Evolutionary conservation across 2,329 filamentous ascomycete genomes (phyloP).

Genomic region (Pochonia chlamydosporia): DNA sequence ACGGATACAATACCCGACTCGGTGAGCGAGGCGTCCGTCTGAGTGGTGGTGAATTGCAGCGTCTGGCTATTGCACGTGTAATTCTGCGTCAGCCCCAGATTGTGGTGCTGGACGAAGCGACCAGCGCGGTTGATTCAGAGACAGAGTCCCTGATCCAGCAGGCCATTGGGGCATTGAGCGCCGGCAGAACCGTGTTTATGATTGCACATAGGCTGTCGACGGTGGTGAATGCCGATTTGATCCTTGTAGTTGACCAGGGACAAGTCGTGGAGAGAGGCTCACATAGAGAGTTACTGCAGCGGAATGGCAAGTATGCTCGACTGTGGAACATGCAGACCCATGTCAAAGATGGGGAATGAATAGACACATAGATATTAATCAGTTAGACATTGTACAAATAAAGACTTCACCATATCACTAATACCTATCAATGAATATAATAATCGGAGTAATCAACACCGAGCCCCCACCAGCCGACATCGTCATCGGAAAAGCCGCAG

Average conservation of each 20-base stretch:
- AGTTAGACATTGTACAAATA: neutral
- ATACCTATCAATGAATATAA: neutral
- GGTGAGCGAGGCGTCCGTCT: slow-evolving; percentile 44
- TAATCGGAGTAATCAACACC: neutral
- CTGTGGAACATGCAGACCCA: slow-evolving; percentile 43
- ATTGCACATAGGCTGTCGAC: slow-evolving; percentile 40
- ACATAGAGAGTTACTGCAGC: slow-evolving; percentile 39
- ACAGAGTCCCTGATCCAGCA: slow-evolving; percentile 40
- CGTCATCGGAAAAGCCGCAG: no score
- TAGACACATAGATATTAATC: no score
- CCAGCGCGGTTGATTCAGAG: slow-evolving; percentile 40
- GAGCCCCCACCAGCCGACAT: neutral
- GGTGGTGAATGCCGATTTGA: slow-evolving; percentile 42
- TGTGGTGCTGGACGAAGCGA: slow-evolving; percentile 42
- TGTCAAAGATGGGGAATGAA: no score
- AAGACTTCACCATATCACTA: neutral
- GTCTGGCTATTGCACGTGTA: slow-evolving; percentile 39
- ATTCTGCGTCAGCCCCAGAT: slow-evolving; percentile 22
- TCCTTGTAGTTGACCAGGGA: slow-evolving; percentile 48
- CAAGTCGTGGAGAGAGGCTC: slow-evolving; percentile 44
- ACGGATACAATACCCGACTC: slow-evolving; percentile 41
- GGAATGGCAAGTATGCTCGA: slow-evolving; percentile 43
- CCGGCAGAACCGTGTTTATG: slow-evolving; percentile 44
- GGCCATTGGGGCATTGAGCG: slow-evolving; percentile 38
- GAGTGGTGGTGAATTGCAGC: slow-evolving; percentile 45